Base-by-base conservation (phyloP, 2,329 filamentous ascomycete species). In the Sporothrix variecibatus region DNA sequence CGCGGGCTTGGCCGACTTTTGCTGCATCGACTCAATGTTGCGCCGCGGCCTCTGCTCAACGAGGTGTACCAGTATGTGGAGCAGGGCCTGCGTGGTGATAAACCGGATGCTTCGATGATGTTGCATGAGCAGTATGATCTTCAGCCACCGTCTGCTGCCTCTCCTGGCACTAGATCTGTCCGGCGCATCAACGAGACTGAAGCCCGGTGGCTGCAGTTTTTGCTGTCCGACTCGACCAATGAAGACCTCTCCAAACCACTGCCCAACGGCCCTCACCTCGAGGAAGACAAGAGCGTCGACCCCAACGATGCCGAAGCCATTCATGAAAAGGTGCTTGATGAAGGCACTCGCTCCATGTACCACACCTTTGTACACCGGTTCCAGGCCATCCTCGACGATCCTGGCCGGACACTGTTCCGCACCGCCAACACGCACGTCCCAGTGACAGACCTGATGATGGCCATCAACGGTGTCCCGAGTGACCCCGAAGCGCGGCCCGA, bases 341-440 rank as follows among this genome's bases (percentile, higher is more conserved):
- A 75, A 34, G 76, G 78, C 11, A 78, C 78, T 62, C 78, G 78
- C 20, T 72, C 76, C 23, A 75, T 82, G 34, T 82, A 80, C 72
- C 77, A 77, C 17, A 77, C 80, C 26, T 84, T 84, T 75, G 78
- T 79, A 2, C 76, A 75, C 15, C 78, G 81, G 17, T 75, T 84
- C 65, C 77, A 80, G 76, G 77, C 77, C 67, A 69, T 82, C 20
- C 76, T 84, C 64, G 78, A 81, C 51, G 80, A 83, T 51, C 76
- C 77, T 1, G 43, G 73, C 3, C 76, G 76, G 3, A 31, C 20
- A 8, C 75, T 82, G 12, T 81, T 83, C 46, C 73, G 73, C 9
- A 64, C 71, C 3, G 62, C 65, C 4, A 71, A 78, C 1, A 76
- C 73, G 7, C 51, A 72, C 4, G 79, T 81, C 9, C 70, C 76